Conservation (phyloP, 192 early-diverging fungal genomes). For the Umbelopsis sp. region DNA sequence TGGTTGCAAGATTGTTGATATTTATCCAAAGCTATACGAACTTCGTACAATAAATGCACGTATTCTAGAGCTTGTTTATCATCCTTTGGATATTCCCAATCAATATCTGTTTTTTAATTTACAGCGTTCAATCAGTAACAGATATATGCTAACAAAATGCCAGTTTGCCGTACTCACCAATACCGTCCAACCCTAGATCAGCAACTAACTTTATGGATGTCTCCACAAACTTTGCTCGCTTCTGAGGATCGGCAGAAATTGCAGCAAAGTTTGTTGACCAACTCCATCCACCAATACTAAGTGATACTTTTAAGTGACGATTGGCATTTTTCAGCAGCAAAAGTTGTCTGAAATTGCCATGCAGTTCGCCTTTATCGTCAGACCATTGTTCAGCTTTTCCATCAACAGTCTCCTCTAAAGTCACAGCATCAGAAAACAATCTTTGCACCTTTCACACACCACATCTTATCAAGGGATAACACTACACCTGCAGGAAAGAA, state of each 20-base stretch:
- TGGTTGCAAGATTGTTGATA: conserved; percentile 42
- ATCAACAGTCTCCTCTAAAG: conserved; percentile 36
- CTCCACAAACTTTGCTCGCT: conserved; percentile 62
- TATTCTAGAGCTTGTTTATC: conserved; percentile 82
- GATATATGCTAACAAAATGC: not conserved
- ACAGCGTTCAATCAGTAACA: not conserved
- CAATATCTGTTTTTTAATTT: conserved; percentile 52
- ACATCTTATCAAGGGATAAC: not conserved
- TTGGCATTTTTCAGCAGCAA: conserved; percentile 68
- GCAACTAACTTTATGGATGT: conserved; percentile 49
- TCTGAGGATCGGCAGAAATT: conserved; percentile 52
- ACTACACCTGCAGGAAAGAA: conserved; percentile 32
- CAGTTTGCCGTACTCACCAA: conserved; percentile 34
- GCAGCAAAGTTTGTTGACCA: conserved; percentile 72
- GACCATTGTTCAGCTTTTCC: conserved; percentile 59
- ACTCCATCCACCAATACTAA: conserved; percentile 82
- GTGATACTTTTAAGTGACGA: conserved; percentile 67
- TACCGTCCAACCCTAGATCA: conserved; percentile 57
- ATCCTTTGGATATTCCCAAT: conserved; percentile 82
- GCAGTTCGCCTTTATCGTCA: conserved; percentile 51
- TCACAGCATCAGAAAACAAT: not conserved
- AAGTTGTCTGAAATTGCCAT: conserved; percentile 67
- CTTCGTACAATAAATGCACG: conserved; percentile 68
- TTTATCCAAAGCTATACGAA: conserved; percentile 70
- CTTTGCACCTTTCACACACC: not conserved